A percentile compares a stretch with the other conserved stretches of the same genome.
These are phyloP conservation scores for Phoenix dactylifera DNA, from an alignment of 176 grass and related monocot species.

Conservation along the genomic window DNA sequence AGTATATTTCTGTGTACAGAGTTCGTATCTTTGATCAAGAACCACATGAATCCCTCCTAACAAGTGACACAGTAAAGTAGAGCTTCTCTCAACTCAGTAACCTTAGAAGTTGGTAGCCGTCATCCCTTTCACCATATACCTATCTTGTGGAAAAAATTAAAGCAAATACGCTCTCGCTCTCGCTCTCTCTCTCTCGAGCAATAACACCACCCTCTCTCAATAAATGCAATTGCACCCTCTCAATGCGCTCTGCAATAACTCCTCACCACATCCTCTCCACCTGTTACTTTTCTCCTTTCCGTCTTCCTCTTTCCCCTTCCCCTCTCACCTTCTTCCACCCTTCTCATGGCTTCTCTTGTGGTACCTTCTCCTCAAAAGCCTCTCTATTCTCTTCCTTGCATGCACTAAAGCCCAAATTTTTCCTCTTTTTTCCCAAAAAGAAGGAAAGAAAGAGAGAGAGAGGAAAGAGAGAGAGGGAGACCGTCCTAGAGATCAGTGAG, in stretches of 20 bases:
- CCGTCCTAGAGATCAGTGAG: conserved; percentile 13
- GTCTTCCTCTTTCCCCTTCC: conserved; percentile 35
- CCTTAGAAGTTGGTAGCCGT: neutral
- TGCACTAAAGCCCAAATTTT: conserved; percentile 11
- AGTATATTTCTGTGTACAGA: no score
- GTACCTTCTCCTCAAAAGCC: conserved; percentile 5
- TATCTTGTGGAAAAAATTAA: neutral
- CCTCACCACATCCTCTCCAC: conserved; percentile 25
- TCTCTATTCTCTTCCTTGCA: conserved; percentile 22
- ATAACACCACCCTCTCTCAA: conserved; percentile 58
- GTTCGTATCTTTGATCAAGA: no score
- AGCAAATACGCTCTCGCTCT: no score
- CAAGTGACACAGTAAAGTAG: neutral
- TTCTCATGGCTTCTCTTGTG: conserved; percentile 7
- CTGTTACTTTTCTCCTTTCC: conserved; percentile 31
- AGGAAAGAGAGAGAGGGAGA: conserved; percentile 24
- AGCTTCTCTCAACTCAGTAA: neutral
- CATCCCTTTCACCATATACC: conserved; percentile 3
- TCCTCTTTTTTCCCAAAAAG: conserved; percentile 14
- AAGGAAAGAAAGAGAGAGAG: neutral
- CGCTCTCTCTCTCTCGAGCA: no score
- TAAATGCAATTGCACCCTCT: conserved; percentile 99
- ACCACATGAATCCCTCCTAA: no score
- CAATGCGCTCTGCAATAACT: conserved; percentile 96
- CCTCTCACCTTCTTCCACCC: conserved; percentile 17